Conservation (phyloP, 208 protist genomes). For the Trypanosoma lewisi region DNA sequence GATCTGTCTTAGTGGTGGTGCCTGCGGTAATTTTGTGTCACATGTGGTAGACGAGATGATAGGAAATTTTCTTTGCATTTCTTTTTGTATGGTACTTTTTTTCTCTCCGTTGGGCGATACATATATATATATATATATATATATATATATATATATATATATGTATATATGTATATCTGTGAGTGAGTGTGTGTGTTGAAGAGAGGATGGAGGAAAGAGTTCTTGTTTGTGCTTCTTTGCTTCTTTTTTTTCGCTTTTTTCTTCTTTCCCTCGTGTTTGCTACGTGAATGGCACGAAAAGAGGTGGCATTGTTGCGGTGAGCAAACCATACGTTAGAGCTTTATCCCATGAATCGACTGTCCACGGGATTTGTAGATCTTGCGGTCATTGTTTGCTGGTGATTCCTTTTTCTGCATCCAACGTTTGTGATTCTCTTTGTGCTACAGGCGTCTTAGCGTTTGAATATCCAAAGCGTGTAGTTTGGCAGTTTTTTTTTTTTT, state of each 20-base stretch:
- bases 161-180: constrained; percentile 7
- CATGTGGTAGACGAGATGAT: neutral
- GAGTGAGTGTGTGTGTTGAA: constrained; percentile 12
- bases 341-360: too few species aligned
- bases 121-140: too few species aligned
- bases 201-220: neutral
- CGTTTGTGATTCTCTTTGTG: too few species aligned
- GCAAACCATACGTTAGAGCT: too few species aligned
- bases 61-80: neutral
- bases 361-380: too few species aligned
- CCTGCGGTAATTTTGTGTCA: neutral
- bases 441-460: too few species aligned
- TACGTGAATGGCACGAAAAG: neutral
- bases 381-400: too few species aligned
- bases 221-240: constrained; percentile 2
- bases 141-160: neutral
- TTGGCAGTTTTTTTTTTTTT: neutral
- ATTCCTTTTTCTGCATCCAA: too few species aligned
- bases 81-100: neutral
- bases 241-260: constrained; percentile 8
- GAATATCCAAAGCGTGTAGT: too few species aligned
- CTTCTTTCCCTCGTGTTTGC: neutral
- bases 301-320: neutral
- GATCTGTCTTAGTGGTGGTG: too few species aligned
- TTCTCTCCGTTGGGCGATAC: neutral